These are phyloP conservation scores for Colletotrichum simmondsii DNA, from an alignment of 2,329 filamentous ascomycete species.

Conservation along the genomic window DNA sequence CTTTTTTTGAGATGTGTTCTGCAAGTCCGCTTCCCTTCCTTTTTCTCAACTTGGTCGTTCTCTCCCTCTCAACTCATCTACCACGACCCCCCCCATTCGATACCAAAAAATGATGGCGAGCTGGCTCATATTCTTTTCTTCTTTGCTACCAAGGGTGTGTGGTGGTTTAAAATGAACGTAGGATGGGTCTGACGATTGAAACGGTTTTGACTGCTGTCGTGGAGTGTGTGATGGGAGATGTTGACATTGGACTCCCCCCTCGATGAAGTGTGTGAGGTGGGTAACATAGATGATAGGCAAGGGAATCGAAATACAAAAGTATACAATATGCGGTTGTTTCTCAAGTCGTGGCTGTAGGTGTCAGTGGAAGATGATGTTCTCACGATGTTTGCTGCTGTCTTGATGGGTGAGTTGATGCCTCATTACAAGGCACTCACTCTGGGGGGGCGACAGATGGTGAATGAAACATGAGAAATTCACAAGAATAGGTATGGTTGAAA, in stretches of 20 bases:
- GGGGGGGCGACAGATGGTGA: too few species aligned
- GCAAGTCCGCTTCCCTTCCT: not conserved
- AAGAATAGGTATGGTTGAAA: too few species aligned
- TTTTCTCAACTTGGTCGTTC: not conserved
- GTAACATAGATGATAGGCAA: slow-evolving; percentile 6
- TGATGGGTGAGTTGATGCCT: not conserved
- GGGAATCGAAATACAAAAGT: slow-evolving; percentile 8
- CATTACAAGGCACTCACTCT: not conserved
- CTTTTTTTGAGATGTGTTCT: not conserved
- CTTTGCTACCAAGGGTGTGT: not conserved
- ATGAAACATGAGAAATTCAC: too few species aligned
- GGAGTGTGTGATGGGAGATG: too few species aligned
- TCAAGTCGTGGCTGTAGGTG: not conserved
- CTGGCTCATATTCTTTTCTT: not conserved
- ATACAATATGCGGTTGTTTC: not conserved
- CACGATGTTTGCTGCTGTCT: not conserved
- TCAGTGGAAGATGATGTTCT: not conserved
- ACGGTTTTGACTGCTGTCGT: not conserved
- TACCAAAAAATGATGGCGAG: slow-evolving; percentile 23
- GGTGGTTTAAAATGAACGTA: not conserved
- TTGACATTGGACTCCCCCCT: too few species aligned
- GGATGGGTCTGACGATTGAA: not conserved
- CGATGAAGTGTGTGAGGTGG: too few species aligned
- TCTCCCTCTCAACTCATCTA: not conserved
- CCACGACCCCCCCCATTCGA: not conserved